Conservation (phyloP, 805 yeast genomes). For the Yarrowia yakushimensis region DNA sequence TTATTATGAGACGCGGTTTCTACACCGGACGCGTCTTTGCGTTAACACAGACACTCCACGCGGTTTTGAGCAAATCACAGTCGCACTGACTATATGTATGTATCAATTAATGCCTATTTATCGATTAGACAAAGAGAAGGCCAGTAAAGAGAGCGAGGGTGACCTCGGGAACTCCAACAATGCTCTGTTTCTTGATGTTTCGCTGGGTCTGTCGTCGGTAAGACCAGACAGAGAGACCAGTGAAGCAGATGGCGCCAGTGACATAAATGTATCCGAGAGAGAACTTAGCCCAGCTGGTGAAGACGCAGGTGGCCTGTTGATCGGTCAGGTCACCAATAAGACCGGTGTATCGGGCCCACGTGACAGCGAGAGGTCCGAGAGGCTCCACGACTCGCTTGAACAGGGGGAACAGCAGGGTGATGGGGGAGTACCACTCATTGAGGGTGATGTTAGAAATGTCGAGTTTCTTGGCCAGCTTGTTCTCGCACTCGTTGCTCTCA, state of each 20-base stretch:
- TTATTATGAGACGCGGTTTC: neutral
- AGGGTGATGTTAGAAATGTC: slow-evolving; percentile 18
- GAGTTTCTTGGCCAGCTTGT: slow-evolving; percentile 21
- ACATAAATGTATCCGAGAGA: slow-evolving; percentile 21
- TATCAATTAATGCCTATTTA: slow-evolving; percentile 22
- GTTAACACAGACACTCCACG: neutral
- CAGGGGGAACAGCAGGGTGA: slow-evolving; percentile 22
- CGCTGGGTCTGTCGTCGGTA: slow-evolving; percentile 24
- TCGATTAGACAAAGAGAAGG: slow-evolving; percentile 23
- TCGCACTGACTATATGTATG: slow-evolving; percentile 20
- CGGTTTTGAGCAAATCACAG: neutral
- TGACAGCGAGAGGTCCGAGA: slow-evolving; percentile 17
- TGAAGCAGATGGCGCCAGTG: slow-evolving; percentile 20
- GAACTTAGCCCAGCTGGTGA: slow-evolving; percentile 20
- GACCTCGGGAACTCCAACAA: slow-evolving; percentile 20
- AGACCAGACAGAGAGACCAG: slow-evolving; percentile 17
- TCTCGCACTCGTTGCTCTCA: slow-evolving; percentile 8
- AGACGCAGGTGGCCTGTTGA: slow-evolving; percentile 17
- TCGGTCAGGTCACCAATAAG: slow-evolving; percentile 15
- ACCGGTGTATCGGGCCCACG: slow-evolving; percentile 24
- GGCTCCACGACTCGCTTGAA: slow-evolving; percentile 21
- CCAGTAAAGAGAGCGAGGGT: slow-evolving; percentile 21
- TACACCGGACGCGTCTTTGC: neutral
- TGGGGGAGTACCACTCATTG: slow-evolving; percentile 22
- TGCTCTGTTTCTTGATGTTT: slow-evolving; percentile 5